Percentiles rank a stretch among this genome's conserved stretches.
Evolutionary conservation across 2,329 filamentous ascomycete species (phyloP).

Genomic region (Talaromyces atroroseus): DNA sequence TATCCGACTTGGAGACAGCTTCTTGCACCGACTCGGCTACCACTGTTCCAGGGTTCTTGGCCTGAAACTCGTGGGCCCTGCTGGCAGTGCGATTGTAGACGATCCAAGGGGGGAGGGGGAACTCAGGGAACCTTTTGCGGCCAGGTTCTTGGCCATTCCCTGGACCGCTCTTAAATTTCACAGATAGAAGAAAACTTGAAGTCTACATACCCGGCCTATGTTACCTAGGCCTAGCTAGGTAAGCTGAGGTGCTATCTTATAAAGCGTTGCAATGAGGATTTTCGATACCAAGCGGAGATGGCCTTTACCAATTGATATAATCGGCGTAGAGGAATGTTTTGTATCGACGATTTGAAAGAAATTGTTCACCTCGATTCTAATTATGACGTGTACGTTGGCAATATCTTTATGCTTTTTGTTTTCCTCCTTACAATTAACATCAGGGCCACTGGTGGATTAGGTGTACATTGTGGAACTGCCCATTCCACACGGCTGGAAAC

Average conservation of each 20-base stretch:
- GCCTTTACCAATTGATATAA: too few relatives aligned
- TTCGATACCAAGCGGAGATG: too few relatives aligned
- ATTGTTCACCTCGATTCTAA: too few relatives aligned
- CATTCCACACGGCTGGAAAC: too few relatives aligned
- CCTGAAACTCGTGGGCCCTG: slow-evolving; percentile 59
- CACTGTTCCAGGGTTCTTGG: slow-evolving; percentile 58
- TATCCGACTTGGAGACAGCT: slow-evolving; percentile 62
- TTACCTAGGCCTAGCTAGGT: slow-evolving; percentile 21
- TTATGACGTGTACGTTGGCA: too few relatives aligned
- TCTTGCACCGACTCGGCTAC: slow-evolving; percentile 59
- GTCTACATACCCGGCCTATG: slow-evolving; percentile 18
- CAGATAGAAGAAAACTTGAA: slow-evolving; percentile 7
- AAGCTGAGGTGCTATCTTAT: slow-evolving; percentile 4
- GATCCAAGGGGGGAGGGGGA: slow-evolving; percentile 69
- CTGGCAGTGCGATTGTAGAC: slow-evolving; percentile 73
- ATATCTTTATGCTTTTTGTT: too few relatives aligned
- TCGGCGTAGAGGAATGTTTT: too few relatives aligned
- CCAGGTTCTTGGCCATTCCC: slow-evolving; percentile 81
- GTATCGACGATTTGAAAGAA: too few relatives aligned
- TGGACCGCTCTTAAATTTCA: slow-evolving; percentile 27
- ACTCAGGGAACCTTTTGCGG: slow-evolving; percentile 66
- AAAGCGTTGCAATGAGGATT: too few relatives aligned
- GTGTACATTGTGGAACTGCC: too few relatives aligned
- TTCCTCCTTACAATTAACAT: too few relatives aligned
- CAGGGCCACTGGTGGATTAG: too few relatives aligned